Base-by-base conservation (phyloP, 164 flowering plant genomes). In the Berberis vulgaris region DNA sequence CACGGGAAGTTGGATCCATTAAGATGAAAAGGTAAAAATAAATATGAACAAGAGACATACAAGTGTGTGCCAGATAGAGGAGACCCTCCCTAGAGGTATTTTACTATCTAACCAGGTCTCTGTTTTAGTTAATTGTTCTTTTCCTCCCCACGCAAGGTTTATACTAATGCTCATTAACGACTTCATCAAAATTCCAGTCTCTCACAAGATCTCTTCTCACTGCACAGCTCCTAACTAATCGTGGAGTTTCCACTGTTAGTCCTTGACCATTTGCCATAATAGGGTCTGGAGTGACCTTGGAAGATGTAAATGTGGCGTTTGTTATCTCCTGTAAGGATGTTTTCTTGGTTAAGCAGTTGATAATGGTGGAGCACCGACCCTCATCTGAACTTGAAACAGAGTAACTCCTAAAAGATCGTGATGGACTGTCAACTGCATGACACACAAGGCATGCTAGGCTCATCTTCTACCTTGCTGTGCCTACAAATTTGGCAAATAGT, bases 391-490 rank as follows among this genome's bases (percentile, higher is more conserved):
- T 85, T 42, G 97, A 87, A 53, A 83, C 85, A 3, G 94, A 88
- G 79, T 85, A 91, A 65, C 96, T 91, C 75, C 96, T 81, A 67
- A 88, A 88, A 8, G 97, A 91, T 60, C 87, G 96, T 2, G 97
- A 85, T 42, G 97, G 97, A 62, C 97, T 91, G 55, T 88, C 96
- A 49, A 85, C 91, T 49, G 81, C 70, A 45, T 87, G 87, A 77
- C 97, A 91, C 38, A 79, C 89, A 5, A 91, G 88, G 77, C 97
- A 91, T 60, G 89, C 91, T 43, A 91, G 82, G 77, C 88, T 91
- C 97, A 91, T 91, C 49, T 49, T 69, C 41, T 41, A 61, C 38
- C 63, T 66, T 44, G 63, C 44, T 63, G 65, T 64, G 42, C 59
- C 43, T n/a, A 44, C 6, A 12, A 61, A 26, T 26, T 26, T 26